phyloP scores from a whole-genome alignment of 148 eudicot genomes.

The Diospyros lotus region DNA sequence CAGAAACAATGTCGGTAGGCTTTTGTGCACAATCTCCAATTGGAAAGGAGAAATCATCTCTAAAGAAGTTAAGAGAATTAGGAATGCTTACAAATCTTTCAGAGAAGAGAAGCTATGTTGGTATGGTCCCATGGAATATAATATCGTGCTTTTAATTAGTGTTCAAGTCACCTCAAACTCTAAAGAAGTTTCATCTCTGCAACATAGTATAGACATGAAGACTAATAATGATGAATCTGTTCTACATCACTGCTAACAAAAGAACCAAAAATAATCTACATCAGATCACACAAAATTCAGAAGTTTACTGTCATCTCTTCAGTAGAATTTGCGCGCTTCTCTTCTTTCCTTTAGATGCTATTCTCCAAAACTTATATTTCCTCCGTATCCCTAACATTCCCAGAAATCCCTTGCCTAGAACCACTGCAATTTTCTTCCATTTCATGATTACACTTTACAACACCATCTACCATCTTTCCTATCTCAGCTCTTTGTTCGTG shows the following conservation, averaged over 20 bases:
- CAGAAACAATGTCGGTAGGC: too few relatives aligned
- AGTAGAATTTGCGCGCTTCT: neutral
- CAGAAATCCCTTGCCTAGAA: neutral
- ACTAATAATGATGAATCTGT: neutral
- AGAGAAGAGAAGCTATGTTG: neutral
- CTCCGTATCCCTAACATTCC: neutral
- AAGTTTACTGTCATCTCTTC: neutral
- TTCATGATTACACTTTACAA: constrained; percentile 11
- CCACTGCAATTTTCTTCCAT: neutral
- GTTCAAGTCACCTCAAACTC: too few relatives aligned
- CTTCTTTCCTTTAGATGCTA: neutral
- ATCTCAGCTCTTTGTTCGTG: constrained; percentile 7
- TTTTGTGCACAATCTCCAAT: too few relatives aligned
- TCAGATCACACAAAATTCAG: neutral
- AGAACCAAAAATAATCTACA: neutral
- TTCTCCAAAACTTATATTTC: neutral
- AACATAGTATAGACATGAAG: neutral
- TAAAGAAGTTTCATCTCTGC: neutral
- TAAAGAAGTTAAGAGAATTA: neutral
- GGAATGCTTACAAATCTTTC: neutral
- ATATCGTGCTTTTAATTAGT: neutral
- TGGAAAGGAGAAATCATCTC: neutral
- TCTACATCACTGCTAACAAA: neutral
- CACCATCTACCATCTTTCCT: neutral
- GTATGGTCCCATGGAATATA: neutral